These are phyloP conservation scores for Kurtzmaniella quercitrusa DNA, from an alignment of 1,139 yeast genomes.

Conservation along the genomic window DNA sequence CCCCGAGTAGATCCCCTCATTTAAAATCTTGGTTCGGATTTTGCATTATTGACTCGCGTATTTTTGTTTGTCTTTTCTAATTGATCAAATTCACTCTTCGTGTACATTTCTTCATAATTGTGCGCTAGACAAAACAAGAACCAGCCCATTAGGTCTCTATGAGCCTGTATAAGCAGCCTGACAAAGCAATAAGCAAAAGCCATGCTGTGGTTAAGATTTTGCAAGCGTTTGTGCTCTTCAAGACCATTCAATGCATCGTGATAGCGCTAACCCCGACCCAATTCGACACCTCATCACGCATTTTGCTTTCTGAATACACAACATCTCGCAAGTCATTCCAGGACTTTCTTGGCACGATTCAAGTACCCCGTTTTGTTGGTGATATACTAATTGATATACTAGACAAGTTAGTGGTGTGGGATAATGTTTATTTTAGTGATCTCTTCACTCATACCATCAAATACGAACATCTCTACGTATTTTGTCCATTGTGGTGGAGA, in stretches of 20 bases:
- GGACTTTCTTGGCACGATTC: not conserved
- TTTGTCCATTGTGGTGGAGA: constrained; percentile 75
- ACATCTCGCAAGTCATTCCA: constrained; percentile 3
- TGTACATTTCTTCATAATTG: no score
- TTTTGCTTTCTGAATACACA: constrained; percentile 15
- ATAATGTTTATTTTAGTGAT: constrained; percentile 71
- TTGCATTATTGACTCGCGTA: not conserved
- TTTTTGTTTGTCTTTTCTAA: no score
- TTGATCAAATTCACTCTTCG: no score
- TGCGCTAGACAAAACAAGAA: no score
- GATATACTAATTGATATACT: constrained; percentile 19
- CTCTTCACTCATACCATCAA: constrained; percentile 46
- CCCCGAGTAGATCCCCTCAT: not conserved
- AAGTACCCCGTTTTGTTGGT: not conserved
- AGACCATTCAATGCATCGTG: constrained; percentile 26
- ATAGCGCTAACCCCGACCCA: constrained; percentile 30
- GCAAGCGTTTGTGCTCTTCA: constrained; percentile 20
- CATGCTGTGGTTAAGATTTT: not conserved
- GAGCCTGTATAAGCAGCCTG: no score
- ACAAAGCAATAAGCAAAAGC: not conserved
- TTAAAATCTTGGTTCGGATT: no score
- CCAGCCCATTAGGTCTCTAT: no score
- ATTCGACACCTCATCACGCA: constrained; percentile 39
- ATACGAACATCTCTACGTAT: constrained; percentile 89
- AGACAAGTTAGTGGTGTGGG: constrained; percentile 73